A percentile compares a stretch with the other conserved stretches of the same genome.
Conservation (phyloP, 1,139 yeast species). For the Lodderomyces oxycetoniae region DNA sequence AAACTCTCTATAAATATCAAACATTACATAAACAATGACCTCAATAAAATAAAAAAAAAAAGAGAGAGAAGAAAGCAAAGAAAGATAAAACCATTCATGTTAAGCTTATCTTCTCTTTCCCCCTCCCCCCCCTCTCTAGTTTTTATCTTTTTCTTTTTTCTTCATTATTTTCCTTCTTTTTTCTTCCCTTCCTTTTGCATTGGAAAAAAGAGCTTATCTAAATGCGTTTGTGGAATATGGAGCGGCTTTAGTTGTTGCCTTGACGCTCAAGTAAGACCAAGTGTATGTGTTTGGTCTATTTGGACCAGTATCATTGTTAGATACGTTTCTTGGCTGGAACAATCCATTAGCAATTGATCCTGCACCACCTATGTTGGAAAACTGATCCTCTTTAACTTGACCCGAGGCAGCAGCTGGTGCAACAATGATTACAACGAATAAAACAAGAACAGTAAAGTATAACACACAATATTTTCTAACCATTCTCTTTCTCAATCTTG, state of each 20-base stretch:
- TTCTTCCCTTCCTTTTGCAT: neutral
- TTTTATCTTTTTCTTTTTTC: conserved; percentile 1
- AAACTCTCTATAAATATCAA: conserved; percentile 5
- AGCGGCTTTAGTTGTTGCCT: conserved; percentile 49
- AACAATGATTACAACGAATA: conserved; percentile 73
- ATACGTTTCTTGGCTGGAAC: conserved; percentile 81
- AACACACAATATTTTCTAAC: conserved; percentile 88
- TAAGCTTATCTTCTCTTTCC: no score
- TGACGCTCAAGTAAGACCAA: conserved; percentile 44
- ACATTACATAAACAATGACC: no score
- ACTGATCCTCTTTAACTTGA: conserved; percentile 25
- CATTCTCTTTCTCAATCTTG: conserved; percentile 97
- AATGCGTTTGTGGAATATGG: conserved; percentile 63
- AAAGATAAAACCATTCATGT: no score
- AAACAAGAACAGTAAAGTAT: conserved; percentile 63
- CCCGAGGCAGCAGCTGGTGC: conserved; percentile 85
- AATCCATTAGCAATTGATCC: conserved; percentile 61
- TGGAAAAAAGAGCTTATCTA: conserved; percentile 8
- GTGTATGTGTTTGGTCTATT: conserved; percentile 44
- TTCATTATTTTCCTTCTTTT: neutral
- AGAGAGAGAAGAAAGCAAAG: neutral
- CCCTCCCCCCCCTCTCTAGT: neutral
- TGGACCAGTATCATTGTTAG: conserved; percentile 77
- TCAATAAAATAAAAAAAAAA: conserved; percentile 2
- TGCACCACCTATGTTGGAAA: conserved; percentile 21